Evolutionary conservation across 768 basidiomycete species (phyloP), one percentile per base, ranked within the genome.

Genomic region (Plicaturopsis crispa): DNA sequence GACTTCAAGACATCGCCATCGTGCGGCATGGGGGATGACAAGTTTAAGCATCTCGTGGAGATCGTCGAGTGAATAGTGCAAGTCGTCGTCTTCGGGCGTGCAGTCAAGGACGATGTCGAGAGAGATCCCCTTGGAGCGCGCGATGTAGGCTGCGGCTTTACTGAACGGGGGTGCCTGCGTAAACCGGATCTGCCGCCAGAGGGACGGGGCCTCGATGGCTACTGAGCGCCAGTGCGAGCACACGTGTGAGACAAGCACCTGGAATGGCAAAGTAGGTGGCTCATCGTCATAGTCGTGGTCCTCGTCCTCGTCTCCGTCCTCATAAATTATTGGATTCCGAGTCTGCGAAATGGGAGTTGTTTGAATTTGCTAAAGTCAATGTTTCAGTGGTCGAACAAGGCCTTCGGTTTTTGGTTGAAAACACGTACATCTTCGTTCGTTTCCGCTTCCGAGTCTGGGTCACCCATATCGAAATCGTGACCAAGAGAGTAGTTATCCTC

Each of bases 191-290:
- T 42, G 54, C 8, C 71, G 72, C 80, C 80, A 84, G 13, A 83
- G 63, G 6, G 61, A 57, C 1, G 77, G 73, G 0, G 71, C 72
- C 21, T 67, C 67, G 20, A 81, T 39, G 3, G 77, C 70, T 2
- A 68, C 46, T 24, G 56, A 58, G 34, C 79, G 73, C 80, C 80
- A 82, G 40, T 68, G 73, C 18, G 48, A 58, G 53, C 79, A 82
- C 7, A 80, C 70, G 47, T 79, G 79, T 13, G 78, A 79, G 11
- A 70, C 75, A 46, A 77, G 59, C 20, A 78, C 57, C 45, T 71
- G 67, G 51, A 78, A 79, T 2, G 62, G 41, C 23, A 55, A 57
- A 32, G 32, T 32, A 33, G 24, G 33, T 26, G 24, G 42, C 1
- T 53, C 47, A 4, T 26, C 44, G 4, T 50, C 40, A 14, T 36